phyloP scores from a whole-genome alignment of 2,329 filamentous ascomycete species.

The Sporothrix schenckii region DNA sequence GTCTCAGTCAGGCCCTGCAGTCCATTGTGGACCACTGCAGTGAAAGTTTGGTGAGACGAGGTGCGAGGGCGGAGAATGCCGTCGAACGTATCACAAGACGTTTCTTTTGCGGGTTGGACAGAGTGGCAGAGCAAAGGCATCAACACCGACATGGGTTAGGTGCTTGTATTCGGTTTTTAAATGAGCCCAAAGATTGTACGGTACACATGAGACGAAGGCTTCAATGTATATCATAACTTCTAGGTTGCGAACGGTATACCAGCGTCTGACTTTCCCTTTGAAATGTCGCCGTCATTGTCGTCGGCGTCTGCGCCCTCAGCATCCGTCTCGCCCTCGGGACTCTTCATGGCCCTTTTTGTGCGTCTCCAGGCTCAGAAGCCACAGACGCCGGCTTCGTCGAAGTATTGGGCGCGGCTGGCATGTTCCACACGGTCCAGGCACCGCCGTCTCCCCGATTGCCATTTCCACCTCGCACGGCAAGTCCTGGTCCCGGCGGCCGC shows the following conservation, averaged over 20 bases:
- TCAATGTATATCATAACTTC: no score
- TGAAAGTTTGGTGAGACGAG: background rate
- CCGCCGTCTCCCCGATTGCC: slow-evolving; percentile 9
- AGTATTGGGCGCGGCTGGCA: slow-evolving; percentile 3
- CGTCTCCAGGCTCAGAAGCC: background rate
- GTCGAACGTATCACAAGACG: background rate
- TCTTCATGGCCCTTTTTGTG: background rate
- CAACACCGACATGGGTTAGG: no score
- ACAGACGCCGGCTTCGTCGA: background rate
- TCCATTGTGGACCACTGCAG: background rate
- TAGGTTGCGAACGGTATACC: no score
- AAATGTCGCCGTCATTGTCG: background rate
- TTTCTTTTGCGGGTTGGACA: no score
- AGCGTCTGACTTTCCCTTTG: no score
- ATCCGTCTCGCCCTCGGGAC: no score
- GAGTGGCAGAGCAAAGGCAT: no score
- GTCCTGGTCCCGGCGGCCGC: slow-evolving; percentile 1
- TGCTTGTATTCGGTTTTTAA: no score
- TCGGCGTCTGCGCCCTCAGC: background rate
- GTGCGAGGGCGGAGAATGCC: background rate
- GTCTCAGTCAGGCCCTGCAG: background rate
- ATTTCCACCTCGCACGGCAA: slow-evolving; percentile 4
- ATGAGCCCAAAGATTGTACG: no score
- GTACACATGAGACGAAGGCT: no score
- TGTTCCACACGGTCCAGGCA: slow-evolving; percentile 13